Conservation (phyloP, 352 stramenopile genomes). For the Globisporangium spiculum region DNA sequence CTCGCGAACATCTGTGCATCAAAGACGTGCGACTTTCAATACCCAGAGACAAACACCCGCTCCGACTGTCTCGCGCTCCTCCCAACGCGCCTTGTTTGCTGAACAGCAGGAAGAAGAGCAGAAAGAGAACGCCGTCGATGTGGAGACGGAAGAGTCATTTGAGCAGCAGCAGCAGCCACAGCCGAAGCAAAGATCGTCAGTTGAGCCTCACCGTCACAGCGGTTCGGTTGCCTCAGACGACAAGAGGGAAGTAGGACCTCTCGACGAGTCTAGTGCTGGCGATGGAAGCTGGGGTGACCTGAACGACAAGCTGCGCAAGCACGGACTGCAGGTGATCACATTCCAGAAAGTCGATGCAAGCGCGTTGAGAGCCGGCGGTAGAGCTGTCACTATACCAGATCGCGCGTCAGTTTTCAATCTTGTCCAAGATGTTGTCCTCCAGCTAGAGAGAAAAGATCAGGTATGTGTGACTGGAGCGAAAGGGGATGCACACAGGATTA, state of each 20-base stretch:
- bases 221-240: not conserved
- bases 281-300: constrained; percentile 18
- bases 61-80: not conserved
- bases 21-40: not conserved
- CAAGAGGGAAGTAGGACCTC: not conserved
- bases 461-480: constrained; percentile 20
- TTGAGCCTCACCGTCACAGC: not conserved
- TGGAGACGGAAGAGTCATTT: not conserved
- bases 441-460: constrained; percentile 69
- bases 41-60: not conserved
- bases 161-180: not conserved
- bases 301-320: constrained; percentile 61
- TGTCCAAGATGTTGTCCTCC: constrained; percentile 59
- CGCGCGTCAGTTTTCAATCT: constrained; percentile 49
- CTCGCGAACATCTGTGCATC: not conserved
- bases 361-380: not conserved
- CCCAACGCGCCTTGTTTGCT: constrained; percentile 12
- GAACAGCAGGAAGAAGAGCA: constrained; percentile 8
- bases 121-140: not conserved
- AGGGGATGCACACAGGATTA: not conserved
- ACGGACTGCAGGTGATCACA: constrained; percentile 43
- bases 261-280: not conserved
- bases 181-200: not conserved
- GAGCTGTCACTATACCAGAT: constrained; percentile 30
- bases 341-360: constrained; percentile 26